These are phyloP conservation scores for Viridothelium virens DNA, from an alignment of 495 filamentous ascomycete species.

Conservation along the genomic window DNA sequence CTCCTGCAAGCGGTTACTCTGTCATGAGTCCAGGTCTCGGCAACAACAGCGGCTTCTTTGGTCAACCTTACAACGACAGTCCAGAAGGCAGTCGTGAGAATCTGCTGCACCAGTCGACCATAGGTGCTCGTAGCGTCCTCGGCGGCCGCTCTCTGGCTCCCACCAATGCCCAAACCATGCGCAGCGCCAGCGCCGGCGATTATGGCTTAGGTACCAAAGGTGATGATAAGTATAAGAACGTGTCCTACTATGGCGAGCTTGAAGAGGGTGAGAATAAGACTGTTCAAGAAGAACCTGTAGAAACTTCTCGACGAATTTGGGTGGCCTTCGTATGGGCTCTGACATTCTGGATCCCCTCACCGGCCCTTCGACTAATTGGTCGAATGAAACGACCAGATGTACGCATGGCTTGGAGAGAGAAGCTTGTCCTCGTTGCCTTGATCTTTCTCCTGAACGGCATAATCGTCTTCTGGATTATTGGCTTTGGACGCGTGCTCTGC, in stretches of 20 bases:
- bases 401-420: slow-evolving; percentile 94
- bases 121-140: slow-evolving; percentile 49
- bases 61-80: slow-evolving; percentile 51
- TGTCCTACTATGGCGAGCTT: slow-evolving; percentile 58
- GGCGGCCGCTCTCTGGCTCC: slow-evolving; percentile 67
- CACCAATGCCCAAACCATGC: slow-evolving; percentile 55
- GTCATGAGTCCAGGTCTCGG: slow-evolving; percentile 36
- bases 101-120: slow-evolving; percentile 55
- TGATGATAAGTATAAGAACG: slow-evolving; percentile 64
- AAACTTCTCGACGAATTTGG: slow-evolving; percentile 63
- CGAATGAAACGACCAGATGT: slow-evolving; percentile 98
- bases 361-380: slow-evolving; percentile 66
- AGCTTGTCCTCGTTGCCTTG: slow-evolving; percentile 70
- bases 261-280: slow-evolving; percentile 68
- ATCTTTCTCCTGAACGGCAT: slow-evolving; percentile 77
- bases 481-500: slow-evolving; percentile 75
- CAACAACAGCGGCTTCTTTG: slow-evolving; percentile 70
- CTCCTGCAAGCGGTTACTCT: slow-evolving; percentile 59
- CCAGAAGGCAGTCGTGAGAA: slow-evolving; percentile 64
- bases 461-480: slow-evolving; percentile 89
- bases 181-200: slow-evolving; percentile 52
- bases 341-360: slow-evolving; percentile 95
- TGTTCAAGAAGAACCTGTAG: slow-evolving; percentile 61
- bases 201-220: slow-evolving; percentile 82
- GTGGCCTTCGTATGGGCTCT: slow-evolving; percentile 70